Conservation (phyloP, 2,329 filamentous ascomycete species). For the Acrodontium crateriforme region DNA sequence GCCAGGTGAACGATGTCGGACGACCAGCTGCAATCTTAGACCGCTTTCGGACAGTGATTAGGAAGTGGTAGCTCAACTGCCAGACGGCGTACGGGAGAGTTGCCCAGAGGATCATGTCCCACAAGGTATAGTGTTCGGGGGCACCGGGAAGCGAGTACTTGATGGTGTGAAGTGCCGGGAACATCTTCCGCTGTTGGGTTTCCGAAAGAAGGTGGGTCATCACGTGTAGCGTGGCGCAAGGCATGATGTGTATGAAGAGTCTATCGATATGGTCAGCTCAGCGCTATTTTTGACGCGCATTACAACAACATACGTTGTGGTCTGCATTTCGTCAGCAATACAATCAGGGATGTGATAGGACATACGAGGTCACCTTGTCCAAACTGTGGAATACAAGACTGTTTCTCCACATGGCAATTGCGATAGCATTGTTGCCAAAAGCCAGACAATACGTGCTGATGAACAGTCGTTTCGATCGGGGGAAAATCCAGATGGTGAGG, state of each 20-base stretch:
- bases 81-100: conserved; percentile 84
- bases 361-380: conserved; percentile 81
- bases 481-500: conserved; percentile 80
- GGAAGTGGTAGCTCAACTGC: conserved; percentile 85
- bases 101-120: conserved; percentile 87
- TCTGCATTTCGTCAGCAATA: conserved; percentile 5
- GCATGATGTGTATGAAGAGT: conserved; percentile 99
- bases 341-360: neutral
- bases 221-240: conserved; percentile 83
- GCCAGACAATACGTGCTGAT: conserved; percentile 85
- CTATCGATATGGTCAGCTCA: conserved; percentile 24
- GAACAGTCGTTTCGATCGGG: conserved; percentile 77
- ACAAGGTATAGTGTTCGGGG: conserved; percentile 63
- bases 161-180: conserved; percentile 76
- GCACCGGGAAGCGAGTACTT: conserved; percentile 55
- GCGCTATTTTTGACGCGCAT: neutral
- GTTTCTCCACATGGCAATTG: conserved; percentile 98
- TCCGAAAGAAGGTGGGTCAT: conserved; percentile 68
- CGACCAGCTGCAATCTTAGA: conserved; percentile 93
- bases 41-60: conserved; percentile 87
- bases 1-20: conserved; percentile 94
- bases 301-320: conserved; percentile 10
- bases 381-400: conserved; percentile 96
- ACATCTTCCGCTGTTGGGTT: conserved; percentile 52
- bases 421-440: conserved; percentile 91